Base-by-base conservation (phyloP, 768 basidiomycete species). In the Suillus spraguei region DNA sequence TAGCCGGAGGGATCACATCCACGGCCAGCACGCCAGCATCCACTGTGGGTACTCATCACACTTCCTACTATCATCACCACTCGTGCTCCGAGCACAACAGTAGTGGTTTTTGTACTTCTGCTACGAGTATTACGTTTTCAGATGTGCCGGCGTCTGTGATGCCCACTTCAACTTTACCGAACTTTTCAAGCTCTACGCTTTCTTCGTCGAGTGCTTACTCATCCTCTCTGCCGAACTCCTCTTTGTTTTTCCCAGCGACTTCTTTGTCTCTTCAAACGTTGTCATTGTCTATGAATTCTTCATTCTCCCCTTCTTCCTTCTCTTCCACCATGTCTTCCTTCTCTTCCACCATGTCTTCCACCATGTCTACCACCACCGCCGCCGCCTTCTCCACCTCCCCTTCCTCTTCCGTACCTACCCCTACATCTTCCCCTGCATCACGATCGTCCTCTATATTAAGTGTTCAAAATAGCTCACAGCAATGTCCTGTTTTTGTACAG, bases 1-100 rank as follows among this genome's bases (percentile, higher is more conserved):
- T 70, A 46, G 71, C 76, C 36, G 71, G 79, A 38, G 74, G 69
- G 0, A 52, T 67, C 22, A 47, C 70, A 3, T 67, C 70, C 28
- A 54, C 65, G 22, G 32, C 35, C 28, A 58, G n/a, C 24, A 59
- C 61, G 42, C 14, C 52, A 14, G n/a, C 42, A 4, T 55, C 65
- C 17, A 52, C 49, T 35, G 60, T 63, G 28, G 42, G 35, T 58
- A 60, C 60, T 53, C 39, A 35, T n/a, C 32, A 41, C 24, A 14
- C 32, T 63, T 63, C 47, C 39, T n/a, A 32, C 7, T 38, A 20
- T 56, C 55, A 56, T 20, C 38, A 44, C 46, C 22, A 42, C 24
- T 59, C 59, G 14, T 16, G 22, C 28, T 17, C 54, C 7, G 28
- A 33, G 42, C n/a, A 32, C 41, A 44, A 50, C n/a, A 54, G 39